A percentile compares a stretch with the other conserved stretches of the same genome.
phyloP scores from a whole-genome alignment of 2,329 filamentous ascomycete species.

The Fusarium nelsonii region DNA sequence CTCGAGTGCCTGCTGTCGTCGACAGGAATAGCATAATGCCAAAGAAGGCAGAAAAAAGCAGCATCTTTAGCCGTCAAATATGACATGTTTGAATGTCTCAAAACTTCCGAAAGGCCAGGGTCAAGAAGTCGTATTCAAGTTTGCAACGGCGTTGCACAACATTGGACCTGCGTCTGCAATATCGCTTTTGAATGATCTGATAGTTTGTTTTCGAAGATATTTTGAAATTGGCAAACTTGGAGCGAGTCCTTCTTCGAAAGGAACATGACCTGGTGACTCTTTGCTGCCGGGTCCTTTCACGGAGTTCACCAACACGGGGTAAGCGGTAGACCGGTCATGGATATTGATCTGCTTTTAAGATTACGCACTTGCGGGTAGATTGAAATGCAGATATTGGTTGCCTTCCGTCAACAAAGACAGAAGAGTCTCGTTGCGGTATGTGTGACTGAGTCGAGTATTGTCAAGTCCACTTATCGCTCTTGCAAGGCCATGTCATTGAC shows the following conservation, averaged over 20 bases:
- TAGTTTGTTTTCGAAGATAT: neutral
- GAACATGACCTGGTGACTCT: neutral
- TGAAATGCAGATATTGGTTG: neutral
- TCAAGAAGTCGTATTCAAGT: constrained; percentile 17
- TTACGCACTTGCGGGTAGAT: constrained; percentile 10
- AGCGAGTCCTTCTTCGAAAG: neutral
- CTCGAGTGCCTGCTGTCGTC: neutral
- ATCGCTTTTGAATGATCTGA: constrained; percentile 35
- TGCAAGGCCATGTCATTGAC: neutral
- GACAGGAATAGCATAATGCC: neutral
- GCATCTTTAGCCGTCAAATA: neutral
- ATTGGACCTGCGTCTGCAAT: constrained; percentile 38
- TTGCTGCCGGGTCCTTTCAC: neutral
- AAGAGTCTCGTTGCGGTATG: neutral
- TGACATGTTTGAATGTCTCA: constrained; percentile 28
- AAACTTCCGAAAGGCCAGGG: constrained; percentile 33
- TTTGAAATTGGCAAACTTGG: constrained; percentile 30
- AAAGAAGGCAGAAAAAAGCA: neutral
- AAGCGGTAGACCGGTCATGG: neutral
- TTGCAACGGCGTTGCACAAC: constrained; percentile 35
- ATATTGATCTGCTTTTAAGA: neutral
- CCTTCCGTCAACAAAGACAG: neutral
- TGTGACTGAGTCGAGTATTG: neutral
- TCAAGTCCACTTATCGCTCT: neutral
- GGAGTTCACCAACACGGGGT: neutral